phyloP scores from a whole-genome alignment of 2,329 filamentous ascomycete species.

The Fusarium haematococcum region DNA sequence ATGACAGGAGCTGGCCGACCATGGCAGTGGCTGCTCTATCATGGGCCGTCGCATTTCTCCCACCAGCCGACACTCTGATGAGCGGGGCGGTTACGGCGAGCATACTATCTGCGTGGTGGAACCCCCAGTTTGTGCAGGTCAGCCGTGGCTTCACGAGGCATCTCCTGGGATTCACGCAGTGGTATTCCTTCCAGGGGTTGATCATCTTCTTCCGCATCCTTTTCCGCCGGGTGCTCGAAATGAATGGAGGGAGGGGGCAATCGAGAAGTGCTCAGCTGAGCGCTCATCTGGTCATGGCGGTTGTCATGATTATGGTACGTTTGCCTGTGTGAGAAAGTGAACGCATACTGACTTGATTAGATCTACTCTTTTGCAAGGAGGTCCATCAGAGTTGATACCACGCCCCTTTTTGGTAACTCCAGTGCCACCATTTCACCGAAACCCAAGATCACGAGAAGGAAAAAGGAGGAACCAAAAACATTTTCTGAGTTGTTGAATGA shows the following conservation, averaged over 20 bases:
- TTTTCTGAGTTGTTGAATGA: conserved; percentile 57
- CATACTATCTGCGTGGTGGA: conserved; percentile 73
- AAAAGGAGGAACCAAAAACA: conserved; percentile 52
- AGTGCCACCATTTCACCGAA: conserved; percentile 41
- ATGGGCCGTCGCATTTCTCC: conserved; percentile 49
- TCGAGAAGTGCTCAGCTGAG: conserved; percentile 57
- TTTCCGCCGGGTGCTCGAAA: conserved; percentile 57
- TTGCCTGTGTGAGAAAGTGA: background rate
- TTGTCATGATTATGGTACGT: conserved; percentile 67
- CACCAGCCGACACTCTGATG: conserved; percentile 55
- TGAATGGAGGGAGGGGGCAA: conserved; percentile 53
- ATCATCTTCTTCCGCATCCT: conserved; percentile 67
- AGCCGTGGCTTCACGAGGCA: conserved; percentile 70
- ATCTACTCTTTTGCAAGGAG: conserved; percentile 58
- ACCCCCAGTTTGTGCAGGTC: conserved; percentile 72
- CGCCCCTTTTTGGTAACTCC: conserved; percentile 60
- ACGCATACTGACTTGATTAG: conserved; percentile 48
- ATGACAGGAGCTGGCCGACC: conserved; percentile 40
- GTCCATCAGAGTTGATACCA: conserved; percentile 67
- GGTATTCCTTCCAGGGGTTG: conserved; percentile 74
- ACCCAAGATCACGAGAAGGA: conserved; percentile 35
- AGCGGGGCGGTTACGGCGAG: conserved; percentile 62
- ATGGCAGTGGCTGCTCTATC: conserved; percentile 27
- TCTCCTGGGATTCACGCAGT: conserved; percentile 70
- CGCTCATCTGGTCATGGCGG: conserved; percentile 67